A percentile compares a stretch with the other conserved stretches of the same genome.
phyloP scores from a whole-genome alignment of 306 rosid species.

The Vicia sativa region DNA sequence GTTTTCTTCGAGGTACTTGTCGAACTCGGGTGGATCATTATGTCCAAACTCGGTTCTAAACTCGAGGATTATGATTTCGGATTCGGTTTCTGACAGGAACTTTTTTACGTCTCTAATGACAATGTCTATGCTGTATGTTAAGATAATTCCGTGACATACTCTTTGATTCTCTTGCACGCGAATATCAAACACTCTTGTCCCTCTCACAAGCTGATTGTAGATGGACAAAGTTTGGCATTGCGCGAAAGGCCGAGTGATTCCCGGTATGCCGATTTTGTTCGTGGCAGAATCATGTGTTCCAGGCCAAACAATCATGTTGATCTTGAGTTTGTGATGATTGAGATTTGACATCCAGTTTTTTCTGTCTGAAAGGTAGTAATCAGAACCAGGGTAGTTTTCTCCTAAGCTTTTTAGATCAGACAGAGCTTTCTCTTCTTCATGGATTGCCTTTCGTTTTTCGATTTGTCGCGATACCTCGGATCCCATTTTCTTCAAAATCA shows the following conservation, averaged over 20 bases:
- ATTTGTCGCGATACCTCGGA: slow-evolving; percentile 61
- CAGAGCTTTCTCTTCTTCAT: slow-evolving; percentile 51
- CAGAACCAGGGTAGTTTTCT: slow-evolving; percentile 58
- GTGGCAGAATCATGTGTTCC: slow-evolving; percentile 98
- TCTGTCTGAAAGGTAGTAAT: slow-evolving; percentile 61
- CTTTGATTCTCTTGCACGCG: slow-evolving; percentile 66
- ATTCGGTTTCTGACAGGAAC: slow-evolving; percentile 66
- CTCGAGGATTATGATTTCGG: slow-evolving; percentile 83
- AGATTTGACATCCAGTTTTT: slow-evolving; percentile 80
- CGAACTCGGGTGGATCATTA: slow-evolving; percentile 78
- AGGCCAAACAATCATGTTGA: slow-evolving; percentile 79
- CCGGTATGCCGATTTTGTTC: slow-evolving; percentile 72
- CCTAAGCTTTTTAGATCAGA: slow-evolving; percentile 55
- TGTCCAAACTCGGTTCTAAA: slow-evolving; percentile 86
- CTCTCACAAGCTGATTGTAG: slow-evolving; percentile 66
- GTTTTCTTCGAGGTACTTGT: slow-evolving; percentile 60
- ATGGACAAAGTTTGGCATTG: slow-evolving; percentile 83
- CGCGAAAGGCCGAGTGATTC: slow-evolving; percentile 83
- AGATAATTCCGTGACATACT: slow-evolving; percentile 83
- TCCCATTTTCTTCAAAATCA: slow-evolving; percentile 58
- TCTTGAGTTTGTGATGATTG: slow-evolving; percentile 53
- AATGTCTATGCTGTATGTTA: slow-evolving; percentile 65
- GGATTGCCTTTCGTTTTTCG: slow-evolving; percentile 50
- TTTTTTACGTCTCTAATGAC: slow-evolving; percentile 68
- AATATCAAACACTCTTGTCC: slow-evolving; percentile 72